These are phyloP conservation scores for Daldinia eschscholtzii DNA, from an alignment of 2,329 filamentous ascomycete species.

Conservation along the genomic window DNA sequence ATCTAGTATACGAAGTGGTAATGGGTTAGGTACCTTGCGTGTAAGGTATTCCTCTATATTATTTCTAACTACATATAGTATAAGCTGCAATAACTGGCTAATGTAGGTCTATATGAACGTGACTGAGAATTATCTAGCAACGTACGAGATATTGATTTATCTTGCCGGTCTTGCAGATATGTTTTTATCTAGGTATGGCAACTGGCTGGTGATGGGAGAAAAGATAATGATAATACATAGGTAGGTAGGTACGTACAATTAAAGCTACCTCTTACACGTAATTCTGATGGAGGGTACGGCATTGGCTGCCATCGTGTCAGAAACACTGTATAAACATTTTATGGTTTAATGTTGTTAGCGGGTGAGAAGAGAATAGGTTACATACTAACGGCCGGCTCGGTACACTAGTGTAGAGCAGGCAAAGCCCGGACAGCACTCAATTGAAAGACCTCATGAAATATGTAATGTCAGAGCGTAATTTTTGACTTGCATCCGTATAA, in stretches of 20 bases:
- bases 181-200: too few relatives aligned
- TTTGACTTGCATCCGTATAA: not conserved
- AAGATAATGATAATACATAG: too few relatives aligned
- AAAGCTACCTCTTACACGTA: too few relatives aligned
- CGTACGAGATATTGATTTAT: too few relatives aligned
- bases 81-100: too few relatives aligned
- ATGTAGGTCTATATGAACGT: too few relatives aligned
- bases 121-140: too few relatives aligned
- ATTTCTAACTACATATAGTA: not conserved
- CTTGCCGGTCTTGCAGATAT: not conserved
- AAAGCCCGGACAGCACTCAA: not conserved
- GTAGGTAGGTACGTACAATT: too few relatives aligned
- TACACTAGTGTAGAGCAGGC: not conserved
- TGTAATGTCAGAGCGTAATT: not conserved
- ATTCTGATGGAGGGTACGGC: conserved; percentile 13
- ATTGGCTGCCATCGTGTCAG: conserved; percentile 19
- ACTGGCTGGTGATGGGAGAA: too few relatives aligned
- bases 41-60: not conserved
- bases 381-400: conserved; percentile 4
- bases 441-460: conserved; percentile 1
- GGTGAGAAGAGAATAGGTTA: not conserved
- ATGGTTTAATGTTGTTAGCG: not conserved
- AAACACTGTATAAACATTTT: conserved; percentile 18
- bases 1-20: too few relatives aligned
- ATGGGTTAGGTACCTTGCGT: too few relatives aligned